Percentiles rank a stretch among this genome's conserved stretches.
phyloP scores from a whole-genome alignment of 2,329 filamentous ascomycete genomes.

The Drechslerella stenobrocha region DNA sequence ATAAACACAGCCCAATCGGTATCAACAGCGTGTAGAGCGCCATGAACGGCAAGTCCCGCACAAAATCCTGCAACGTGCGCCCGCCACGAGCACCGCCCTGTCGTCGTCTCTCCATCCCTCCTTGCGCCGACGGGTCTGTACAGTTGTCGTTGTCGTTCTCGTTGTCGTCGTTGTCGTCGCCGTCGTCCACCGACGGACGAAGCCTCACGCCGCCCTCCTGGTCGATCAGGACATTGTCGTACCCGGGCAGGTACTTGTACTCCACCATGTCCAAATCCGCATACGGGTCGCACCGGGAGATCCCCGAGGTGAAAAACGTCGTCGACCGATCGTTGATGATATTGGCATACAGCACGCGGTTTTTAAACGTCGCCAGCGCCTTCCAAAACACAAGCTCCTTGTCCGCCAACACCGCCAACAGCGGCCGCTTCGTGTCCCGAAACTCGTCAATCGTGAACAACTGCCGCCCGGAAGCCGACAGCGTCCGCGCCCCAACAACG shows the following conservation, averaged over 20 bases:
- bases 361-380: slow-evolving; percentile 73
- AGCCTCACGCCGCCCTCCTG: slow-evolving; percentile 57
- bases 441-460: slow-evolving; percentile 86
- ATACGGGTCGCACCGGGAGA: slow-evolving; percentile 77
- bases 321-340: slow-evolving; percentile 82
- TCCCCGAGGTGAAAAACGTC: slow-evolving; percentile 66
- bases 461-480: slow-evolving; percentile 82
- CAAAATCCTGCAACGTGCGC: slow-evolving; percentile 53
- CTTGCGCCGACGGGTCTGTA: too few species aligned
- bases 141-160: too few species aligned
- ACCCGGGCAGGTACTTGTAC: slow-evolving; percentile 73
- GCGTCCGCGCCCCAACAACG: slow-evolving; percentile 74
- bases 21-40: slow-evolving; percentile 70
- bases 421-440: slow-evolving; percentile 75
- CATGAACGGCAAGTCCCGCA: slow-evolving; percentile 65
- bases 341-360: slow-evolving; percentile 80
- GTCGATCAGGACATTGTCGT: slow-evolving; percentile 75
- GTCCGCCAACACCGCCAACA: slow-evolving; percentile 80
- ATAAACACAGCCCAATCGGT: slow-evolving; percentile 71
- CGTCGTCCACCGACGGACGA: slow-evolving; percentile 54
- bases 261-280: slow-evolving; percentile 68
- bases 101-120: too few species aligned
- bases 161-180: too few species aligned
- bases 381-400: slow-evolving; percentile 82
- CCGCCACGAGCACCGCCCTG: too few species aligned